Conservation (phyloP, 2,329 filamentous ascomycete genomes). For the Lecanicillium sp. region DNA sequence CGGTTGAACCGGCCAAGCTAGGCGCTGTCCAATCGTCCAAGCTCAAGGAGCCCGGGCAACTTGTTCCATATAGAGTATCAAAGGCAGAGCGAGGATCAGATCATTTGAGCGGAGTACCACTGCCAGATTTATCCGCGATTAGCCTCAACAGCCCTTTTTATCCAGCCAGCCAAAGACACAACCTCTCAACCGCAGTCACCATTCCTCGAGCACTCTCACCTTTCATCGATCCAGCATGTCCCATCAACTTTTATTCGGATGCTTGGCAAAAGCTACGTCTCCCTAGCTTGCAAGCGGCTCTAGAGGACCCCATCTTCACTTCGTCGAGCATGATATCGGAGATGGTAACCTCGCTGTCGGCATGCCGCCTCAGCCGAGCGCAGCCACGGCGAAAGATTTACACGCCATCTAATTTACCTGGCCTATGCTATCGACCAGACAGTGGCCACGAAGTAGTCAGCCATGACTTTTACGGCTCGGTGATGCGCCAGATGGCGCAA, state of each 20-base stretch:
- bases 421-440: conserved; percentile 5
- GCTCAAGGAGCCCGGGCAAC: too few relatives aligned
- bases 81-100: too few relatives aligned
- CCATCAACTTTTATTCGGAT: background rate
- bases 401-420: background rate
- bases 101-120: too few relatives aligned
- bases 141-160: too few relatives aligned
- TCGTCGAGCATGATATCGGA: conserved; percentile 1
- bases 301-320: background rate
- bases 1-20: too few relatives aligned
- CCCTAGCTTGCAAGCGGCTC: background rate
- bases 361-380: conserved; percentile 8
- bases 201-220: background rate
- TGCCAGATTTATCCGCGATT: too few relatives aligned
- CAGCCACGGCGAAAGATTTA: conserved; percentile 5
- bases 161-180: too few relatives aligned
- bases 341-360: conserved; percentile 6
- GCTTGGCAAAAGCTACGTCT: conserved; percentile 2
- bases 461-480: conserved; percentile 8
- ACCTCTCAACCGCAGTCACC: too few relatives aligned
- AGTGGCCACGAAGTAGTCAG: conserved; percentile 8
- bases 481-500: conserved; percentile 8
- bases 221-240: background rate
- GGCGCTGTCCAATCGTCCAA: too few relatives aligned
- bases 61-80: too few relatives aligned